Evolutionary conservation across 2,329 filamentous ascomycete species (phyloP).

Genomic region (Cryphonectria japonica): DNA sequence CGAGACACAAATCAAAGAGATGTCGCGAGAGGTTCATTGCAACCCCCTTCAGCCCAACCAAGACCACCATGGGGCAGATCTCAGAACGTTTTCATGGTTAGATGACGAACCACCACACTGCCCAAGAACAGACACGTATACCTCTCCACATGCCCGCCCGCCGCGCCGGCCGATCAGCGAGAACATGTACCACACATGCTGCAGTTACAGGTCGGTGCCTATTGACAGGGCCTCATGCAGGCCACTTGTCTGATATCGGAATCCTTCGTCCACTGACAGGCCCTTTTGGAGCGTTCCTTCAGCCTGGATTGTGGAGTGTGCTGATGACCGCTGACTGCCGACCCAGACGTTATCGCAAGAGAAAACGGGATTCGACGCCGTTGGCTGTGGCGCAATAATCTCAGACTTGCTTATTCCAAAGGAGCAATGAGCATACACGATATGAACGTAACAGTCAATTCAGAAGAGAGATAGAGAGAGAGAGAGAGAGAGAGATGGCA

Average conservation of each 20-base stretch:
- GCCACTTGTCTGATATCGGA: background rate
- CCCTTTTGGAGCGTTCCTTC: background rate
- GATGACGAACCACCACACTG: background rate
- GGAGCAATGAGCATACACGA: background rate
- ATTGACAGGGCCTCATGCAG: background rate
- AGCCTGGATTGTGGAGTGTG: background rate
- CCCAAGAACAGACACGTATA: background rate
- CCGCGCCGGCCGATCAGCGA: constrained; percentile 3
- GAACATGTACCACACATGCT: background rate
- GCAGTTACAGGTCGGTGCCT: background rate
- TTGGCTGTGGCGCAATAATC: background rate
- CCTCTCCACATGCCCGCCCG: background rate
- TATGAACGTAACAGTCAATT: background rate
- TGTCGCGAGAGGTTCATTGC: background rate
- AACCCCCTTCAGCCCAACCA: background rate
- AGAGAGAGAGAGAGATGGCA: too few species aligned
- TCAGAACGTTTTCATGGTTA: background rate
- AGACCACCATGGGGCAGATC: background rate
- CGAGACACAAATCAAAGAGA: constrained; percentile 1
- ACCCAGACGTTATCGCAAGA: background rate
- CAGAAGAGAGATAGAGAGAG: background rate
- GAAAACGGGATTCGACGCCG: background rate
- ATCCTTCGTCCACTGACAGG: background rate
- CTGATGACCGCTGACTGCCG: background rate
- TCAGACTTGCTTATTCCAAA: background rate